phyloP scores from a whole-genome alignment of 192 early-diverging fungal species.

The Coemansia sp. region DNA sequence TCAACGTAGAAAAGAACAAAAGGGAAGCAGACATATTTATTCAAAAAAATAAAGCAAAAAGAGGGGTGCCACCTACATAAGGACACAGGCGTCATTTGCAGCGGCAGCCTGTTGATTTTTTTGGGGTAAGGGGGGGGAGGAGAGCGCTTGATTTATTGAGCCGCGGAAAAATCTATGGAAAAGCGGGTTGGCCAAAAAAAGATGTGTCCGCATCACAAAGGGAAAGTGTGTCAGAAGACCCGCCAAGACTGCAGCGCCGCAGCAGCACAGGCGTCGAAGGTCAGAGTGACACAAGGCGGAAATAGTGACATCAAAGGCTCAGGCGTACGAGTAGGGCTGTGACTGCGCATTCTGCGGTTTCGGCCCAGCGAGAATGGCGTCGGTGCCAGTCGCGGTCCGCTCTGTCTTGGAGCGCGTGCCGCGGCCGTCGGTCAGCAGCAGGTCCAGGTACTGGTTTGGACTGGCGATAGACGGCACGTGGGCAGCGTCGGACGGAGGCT shows the following conservation, averaged over 20 bases:
- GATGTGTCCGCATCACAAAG: background rate
- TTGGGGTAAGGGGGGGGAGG: background rate
- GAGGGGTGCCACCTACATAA: background rate
- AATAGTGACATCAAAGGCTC: background rate
- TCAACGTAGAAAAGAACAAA: background rate
- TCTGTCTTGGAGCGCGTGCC: background rate
- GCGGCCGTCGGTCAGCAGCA: conserved; percentile 45
- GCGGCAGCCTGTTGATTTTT: background rate
- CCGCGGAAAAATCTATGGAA: no score
- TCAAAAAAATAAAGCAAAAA: background rate
- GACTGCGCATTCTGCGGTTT: background rate
- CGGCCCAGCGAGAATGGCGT: conserved; percentile 4
- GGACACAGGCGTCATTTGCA: background rate
- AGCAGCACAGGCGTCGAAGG: no score
- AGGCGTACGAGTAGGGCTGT: background rate
- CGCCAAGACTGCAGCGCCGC: background rate
- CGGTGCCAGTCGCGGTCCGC: background rate
- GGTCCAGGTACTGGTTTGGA: conserved; percentile 93
- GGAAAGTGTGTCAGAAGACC: background rate
- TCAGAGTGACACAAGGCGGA: no score
- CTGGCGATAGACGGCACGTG: conserved; percentile 68
- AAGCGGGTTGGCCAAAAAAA: background rate
- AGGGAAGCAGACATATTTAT: background rate
- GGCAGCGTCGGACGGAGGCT: conserved; percentile 33
- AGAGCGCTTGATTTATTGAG: background rate